Percentiles rank a stretch among this genome's conserved stretches.
Evolutionary conservation across 331 rosid genomes (phyloP).

Genomic region (Prunus yedoensis): DNA sequence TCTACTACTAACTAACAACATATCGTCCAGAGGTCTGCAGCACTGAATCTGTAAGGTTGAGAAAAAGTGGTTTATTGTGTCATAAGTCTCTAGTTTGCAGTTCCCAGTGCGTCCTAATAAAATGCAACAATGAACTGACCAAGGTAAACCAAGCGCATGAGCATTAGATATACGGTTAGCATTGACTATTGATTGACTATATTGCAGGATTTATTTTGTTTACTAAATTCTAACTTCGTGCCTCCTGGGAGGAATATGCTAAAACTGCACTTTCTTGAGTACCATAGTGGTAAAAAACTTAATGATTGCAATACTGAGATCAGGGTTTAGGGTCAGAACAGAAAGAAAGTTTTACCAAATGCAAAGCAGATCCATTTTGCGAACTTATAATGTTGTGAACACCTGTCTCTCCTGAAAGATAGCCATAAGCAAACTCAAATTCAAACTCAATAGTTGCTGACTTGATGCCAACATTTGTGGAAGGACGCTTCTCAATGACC

Average conservation of each 20-base stretch:
- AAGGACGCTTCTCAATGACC: slow-evolving; percentile 54
- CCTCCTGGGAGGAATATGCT: too few species aligned
- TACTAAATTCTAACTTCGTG: too few species aligned
- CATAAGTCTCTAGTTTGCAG: slow-evolving; percentile 2
- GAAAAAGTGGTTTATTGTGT: too few species aligned
- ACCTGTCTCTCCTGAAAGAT: slow-evolving; percentile 81
- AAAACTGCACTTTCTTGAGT: too few species aligned
- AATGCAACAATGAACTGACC: background rate
- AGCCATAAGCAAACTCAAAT: slow-evolving; percentile 74
- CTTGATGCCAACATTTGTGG: slow-evolving; percentile 52
- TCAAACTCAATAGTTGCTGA: slow-evolving; percentile 74
- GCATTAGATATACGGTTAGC: background rate
- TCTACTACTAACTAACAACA: too few species aligned
- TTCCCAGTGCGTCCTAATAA: background rate
- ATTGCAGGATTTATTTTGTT: too few species aligned
- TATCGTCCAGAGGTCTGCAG: too few species aligned
- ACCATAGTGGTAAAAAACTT: too few species aligned
- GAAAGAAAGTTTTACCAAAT: slow-evolving; percentile 45
- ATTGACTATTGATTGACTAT: background rate
- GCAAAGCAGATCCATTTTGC: slow-evolving; percentile 36
- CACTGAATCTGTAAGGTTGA: too few species aligned
- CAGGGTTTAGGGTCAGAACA: background rate
- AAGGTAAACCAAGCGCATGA: background rate
- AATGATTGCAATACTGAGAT: too few species aligned
- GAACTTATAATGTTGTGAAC: slow-evolving; percentile 57